Evolutionary conservation across 202 grass and related monocot genomes (phyloP).

Genomic region (Miscanthus sacchariflorus): DNA sequence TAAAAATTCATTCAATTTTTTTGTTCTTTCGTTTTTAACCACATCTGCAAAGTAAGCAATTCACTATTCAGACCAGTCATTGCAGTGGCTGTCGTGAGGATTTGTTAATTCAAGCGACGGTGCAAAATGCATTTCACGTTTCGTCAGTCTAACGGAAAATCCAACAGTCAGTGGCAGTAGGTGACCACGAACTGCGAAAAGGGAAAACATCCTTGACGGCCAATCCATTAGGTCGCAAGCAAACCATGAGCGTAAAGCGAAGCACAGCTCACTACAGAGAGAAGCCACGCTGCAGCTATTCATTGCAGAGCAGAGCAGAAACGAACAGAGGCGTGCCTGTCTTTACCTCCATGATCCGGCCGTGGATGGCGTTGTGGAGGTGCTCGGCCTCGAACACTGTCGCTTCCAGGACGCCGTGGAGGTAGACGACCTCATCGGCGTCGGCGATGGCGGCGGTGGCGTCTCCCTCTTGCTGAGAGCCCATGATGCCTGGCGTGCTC

Average conservation of each 20-base stretch:
- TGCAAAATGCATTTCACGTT: constrained; percentile 10
- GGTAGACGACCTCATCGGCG: constrained; percentile 33
- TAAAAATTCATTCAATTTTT: not conserved
- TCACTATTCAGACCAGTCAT: not conserved
- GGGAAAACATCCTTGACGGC: constrained; percentile 43
- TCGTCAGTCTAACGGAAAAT: not conserved
- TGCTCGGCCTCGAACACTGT: constrained; percentile 75
- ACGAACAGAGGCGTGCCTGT: too few relatives aligned
- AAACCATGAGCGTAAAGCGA: constrained; percentile 55
- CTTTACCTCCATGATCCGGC: constrained; percentile 57
- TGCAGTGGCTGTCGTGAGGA: not conserved
- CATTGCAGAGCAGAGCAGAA: not conserved
- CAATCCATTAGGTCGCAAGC: constrained; percentile 56
- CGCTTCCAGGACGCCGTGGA: constrained; percentile 75
- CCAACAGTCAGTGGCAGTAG: constrained; percentile 47
- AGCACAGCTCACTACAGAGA: not conserved
- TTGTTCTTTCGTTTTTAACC: not conserved
- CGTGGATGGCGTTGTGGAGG: constrained; percentile 61
- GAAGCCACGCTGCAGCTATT: not conserved
- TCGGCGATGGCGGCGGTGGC: not conserved
- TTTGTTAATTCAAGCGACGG: constrained; percentile 2
- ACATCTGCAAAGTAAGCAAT: not conserved
- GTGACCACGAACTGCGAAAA: constrained; percentile 29
- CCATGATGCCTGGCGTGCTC: constrained; percentile 42
- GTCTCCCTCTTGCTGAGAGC: not conserved